A percentile compares a stretch with the other conserved stretches of the same genome.
These are phyloP conservation scores for Crinitomyces ghanaensis DNA, from an alignment of 805 yeast species.

Conservation along the genomic window DNA sequence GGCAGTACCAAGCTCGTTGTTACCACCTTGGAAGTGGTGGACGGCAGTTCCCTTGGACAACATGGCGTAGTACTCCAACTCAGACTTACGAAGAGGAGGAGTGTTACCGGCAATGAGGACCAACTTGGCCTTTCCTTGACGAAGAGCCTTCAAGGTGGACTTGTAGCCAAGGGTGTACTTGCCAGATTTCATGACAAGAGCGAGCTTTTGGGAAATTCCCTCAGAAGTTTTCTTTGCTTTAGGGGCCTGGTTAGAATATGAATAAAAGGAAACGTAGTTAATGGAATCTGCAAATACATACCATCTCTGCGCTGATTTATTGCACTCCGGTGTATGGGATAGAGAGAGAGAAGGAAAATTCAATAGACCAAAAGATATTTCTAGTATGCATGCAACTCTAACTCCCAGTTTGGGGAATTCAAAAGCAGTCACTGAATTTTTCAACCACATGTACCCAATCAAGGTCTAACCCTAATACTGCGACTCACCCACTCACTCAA, in stretches of 20 bases:
- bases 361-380: neutral
- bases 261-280: neutral
- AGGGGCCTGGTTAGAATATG: constrained; percentile 63
- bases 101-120: constrained; percentile 98
- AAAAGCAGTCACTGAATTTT: constrained; percentile 4
- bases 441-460: constrained; percentile 1
- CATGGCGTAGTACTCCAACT: constrained; percentile 99
- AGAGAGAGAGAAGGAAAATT: too few species aligned
- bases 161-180: constrained; percentile 99
- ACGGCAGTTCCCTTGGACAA: constrained; percentile 87
- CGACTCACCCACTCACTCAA: constrained; percentile 4
- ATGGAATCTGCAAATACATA: constrained; percentile 44
- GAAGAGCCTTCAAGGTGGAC: constrained; percentile 94
- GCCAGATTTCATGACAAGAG: constrained; percentile 97
- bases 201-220: constrained; percentile 95
- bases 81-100: constrained; percentile 99
- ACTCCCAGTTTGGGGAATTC: neutral
- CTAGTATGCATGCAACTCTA: neutral
- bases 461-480: neutral
- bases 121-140: constrained; percentile 98
- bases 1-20: constrained; percentile 99
- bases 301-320: constrained; percentile 88
- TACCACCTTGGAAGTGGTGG: constrained; percentile 99
- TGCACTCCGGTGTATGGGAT: constrained; percentile 78
- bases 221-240: constrained; percentile 79